These are phyloP conservation scores for Dictyostelium intermedium DNA, from an alignment of 78 protist genomes.

Conservation along the genomic window DNA sequence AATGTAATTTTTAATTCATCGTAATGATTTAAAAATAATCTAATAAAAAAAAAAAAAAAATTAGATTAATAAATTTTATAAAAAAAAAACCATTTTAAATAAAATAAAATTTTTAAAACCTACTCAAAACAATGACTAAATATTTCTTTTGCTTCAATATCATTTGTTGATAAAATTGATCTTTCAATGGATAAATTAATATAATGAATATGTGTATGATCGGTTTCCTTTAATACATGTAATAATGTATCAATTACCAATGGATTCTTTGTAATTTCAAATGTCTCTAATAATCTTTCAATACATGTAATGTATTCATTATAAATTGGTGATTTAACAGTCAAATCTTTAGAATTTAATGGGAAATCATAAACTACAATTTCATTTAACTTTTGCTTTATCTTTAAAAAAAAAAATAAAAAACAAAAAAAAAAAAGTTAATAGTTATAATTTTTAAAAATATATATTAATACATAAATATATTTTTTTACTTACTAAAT, in stretches of 20 bases:
- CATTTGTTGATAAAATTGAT: slow-evolving; percentile 8
- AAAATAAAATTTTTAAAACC: not conserved
- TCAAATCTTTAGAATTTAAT: slow-evolving; percentile 65
- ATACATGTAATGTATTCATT: slow-evolving; percentile 70
- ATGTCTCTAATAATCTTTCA: slow-evolving; percentile 71
- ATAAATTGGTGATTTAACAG: slow-evolving; percentile 56
- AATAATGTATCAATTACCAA: slow-evolving; percentile 46
- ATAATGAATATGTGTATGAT: slow-evolving; percentile 32
- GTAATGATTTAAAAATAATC: slow-evolving; percentile 19
- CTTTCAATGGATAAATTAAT: slow-evolving; percentile 40
- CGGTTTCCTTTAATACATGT: slow-evolving; percentile 45
- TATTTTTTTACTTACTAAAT: slow-evolving; percentile 3
- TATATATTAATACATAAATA: no score
- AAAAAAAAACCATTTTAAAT: no score
- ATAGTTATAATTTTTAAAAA: not conserved
- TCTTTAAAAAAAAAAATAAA: not conserved
- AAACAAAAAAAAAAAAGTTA: not conserved
- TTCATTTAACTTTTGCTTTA: slow-evolving; percentile 64
- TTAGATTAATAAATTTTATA: not conserved
- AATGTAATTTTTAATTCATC: slow-evolving; percentile 57
- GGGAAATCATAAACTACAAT: slow-evolving; percentile 81
- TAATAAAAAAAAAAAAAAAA: no score
- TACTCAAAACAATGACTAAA: slow-evolving; percentile 64
- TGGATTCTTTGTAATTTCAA: slow-evolving; percentile 49
- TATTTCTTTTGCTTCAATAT: slow-evolving; percentile 28